These are phyloP conservation scores for Boletellus emodensis DNA, from an alignment of 768 basidiomycete species.

Conservation along the genomic window DNA sequence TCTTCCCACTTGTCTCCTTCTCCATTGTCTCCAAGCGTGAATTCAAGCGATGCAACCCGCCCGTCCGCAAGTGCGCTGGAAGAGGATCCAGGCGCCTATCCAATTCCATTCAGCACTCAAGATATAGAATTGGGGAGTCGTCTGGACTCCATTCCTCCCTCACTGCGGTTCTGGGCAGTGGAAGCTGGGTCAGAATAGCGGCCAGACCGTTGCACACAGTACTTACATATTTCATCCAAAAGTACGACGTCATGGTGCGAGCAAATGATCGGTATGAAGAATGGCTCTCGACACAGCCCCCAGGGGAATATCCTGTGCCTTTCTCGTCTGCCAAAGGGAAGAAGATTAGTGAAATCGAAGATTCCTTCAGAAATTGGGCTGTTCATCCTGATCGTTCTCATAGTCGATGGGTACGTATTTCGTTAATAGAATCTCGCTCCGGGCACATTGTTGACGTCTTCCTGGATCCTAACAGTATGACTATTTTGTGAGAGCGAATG, in stretches of 20 bases:
- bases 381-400: background rate
- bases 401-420: conserved; percentile 10
- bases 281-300: conserved; percentile 5
- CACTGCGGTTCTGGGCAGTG: conserved; percentile 14
- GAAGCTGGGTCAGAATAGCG: conserved; percentile 13
- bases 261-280: conserved; percentile 16
- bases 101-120: conserved; percentile 8
- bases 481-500: conserved; percentile 2
- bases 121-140: conserved; percentile 13
- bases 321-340: background rate
- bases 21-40: background rate
- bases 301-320: conserved; percentile 13
- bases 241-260: conserved; percentile 7
- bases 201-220: background rate
- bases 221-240: background rate
- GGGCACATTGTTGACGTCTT: background rate
- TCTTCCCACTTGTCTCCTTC: too few species aligned
- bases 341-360: background rate
- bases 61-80: background rate
- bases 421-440: background rate
- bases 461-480: conserved; percentile 1
- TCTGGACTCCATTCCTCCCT: conserved; percentile 12
- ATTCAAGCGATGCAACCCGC: background rate
- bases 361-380: conserved; percentile 6
- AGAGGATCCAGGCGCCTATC: conserved; percentile 17